phyloP scores from a whole-genome alignment of 2,329 filamentous ascomycete species.

The Botrytis tulipae region DNA sequence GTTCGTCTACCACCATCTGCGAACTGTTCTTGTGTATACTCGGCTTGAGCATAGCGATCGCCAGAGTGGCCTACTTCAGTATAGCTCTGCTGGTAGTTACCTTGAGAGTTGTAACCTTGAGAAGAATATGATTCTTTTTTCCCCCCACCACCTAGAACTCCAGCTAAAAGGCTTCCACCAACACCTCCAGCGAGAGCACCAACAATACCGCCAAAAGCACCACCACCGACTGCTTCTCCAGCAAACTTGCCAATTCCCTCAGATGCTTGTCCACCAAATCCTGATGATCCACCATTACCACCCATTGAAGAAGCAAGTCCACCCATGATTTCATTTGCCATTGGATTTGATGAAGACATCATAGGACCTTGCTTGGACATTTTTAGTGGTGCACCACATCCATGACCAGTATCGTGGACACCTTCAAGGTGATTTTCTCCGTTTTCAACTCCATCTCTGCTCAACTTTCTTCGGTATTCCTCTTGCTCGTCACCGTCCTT shows the following conservation, averaged over 20 bases:
- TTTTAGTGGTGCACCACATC: slow-evolving; percentile 69
- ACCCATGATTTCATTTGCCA: slow-evolving; percentile 54
- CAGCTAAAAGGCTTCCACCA: slow-evolving; percentile 64
- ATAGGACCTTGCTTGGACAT: slow-evolving; percentile 66
- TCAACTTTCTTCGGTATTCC: slow-evolving; percentile 71
- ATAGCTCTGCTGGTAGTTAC: slow-evolving; percentile 59
- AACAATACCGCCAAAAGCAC: slow-evolving; percentile 67
- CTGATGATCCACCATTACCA: slow-evolving; percentile 29
- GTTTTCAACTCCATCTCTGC: slow-evolving; percentile 71
- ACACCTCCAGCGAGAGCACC: slow-evolving; percentile 65
- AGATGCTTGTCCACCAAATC: slow-evolving; percentile 19
- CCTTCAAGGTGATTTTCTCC: slow-evolving; percentile 86
- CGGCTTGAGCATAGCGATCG: slow-evolving; percentile 35
- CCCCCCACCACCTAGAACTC: slow-evolving; percentile 50
- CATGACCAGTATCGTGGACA: slow-evolving; percentile 80
- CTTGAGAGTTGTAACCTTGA: slow-evolving; percentile 55
- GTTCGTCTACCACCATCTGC: slow-evolving; percentile 55
- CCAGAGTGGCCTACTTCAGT: slow-evolving; percentile 58
- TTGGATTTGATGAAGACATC: slow-evolving; percentile 39
- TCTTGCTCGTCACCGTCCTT: slow-evolving; percentile 62
- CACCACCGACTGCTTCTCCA: slow-evolving; percentile 60
- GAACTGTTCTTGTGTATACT: slow-evolving; percentile 53
- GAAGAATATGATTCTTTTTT: slow-evolving; percentile 51
- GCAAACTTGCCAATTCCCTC: slow-evolving; percentile 50
- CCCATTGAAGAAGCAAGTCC: slow-evolving; percentile 53